A percentile compares a stretch with the other conserved stretches of the same genome.
Conservation (phyloP, 2,329 filamentous ascomycete genomes). For the Fusarium sp. region DNA sequence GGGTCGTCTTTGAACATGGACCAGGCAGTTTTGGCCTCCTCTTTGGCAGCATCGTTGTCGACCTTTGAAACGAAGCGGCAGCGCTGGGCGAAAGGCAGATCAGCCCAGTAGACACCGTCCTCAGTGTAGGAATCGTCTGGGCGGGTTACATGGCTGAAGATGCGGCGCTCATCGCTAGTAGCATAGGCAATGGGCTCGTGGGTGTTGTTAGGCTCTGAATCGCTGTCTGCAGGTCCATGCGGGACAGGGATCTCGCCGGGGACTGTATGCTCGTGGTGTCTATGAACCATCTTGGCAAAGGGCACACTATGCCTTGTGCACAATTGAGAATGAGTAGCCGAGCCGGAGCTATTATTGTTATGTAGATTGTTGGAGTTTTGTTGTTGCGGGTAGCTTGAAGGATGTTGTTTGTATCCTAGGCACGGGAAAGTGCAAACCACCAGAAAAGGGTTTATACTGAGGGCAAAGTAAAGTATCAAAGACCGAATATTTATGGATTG, state of each 20-base stretch:
- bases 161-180: slow-evolving; percentile 62
- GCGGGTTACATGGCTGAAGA: slow-evolving; percentile 82
- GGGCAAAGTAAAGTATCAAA: slow-evolving; percentile 17
- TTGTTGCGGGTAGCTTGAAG: slow-evolving; percentile 2
- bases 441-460: slow-evolving; percentile 20
- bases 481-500: slow-evolving; percentile 9
- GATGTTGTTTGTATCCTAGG: slow-evolving; percentile 4
- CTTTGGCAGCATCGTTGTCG: slow-evolving; percentile 73
- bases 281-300: slow-evolving; percentile 40
- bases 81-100: slow-evolving; percentile 76
- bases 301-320: slow-evolving; percentile 13
- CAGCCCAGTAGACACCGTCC: slow-evolving; percentile 92
- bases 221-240: slow-evolving; percentile 57
- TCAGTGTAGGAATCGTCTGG: slow-evolving; percentile 88
- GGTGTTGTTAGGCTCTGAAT: slow-evolving; percentile 49
- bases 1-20: slow-evolving; percentile 87
- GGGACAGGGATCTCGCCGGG: slow-evolving; percentile 65
- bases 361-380: slow-evolving; percentile 1
- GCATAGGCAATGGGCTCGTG: slow-evolving; percentile 56
- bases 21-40: slow-evolving; percentile 74
- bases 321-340: not conserved
- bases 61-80: slow-evolving; percentile 78
- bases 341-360: not conserved
- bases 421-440: slow-evolving; percentile 19
- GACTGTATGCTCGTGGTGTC: slow-evolving; percentile 49